Evolutionary conservation across 805 yeast genomes (phyloP).

Genomic region (Candida sphagnicola): DNA sequence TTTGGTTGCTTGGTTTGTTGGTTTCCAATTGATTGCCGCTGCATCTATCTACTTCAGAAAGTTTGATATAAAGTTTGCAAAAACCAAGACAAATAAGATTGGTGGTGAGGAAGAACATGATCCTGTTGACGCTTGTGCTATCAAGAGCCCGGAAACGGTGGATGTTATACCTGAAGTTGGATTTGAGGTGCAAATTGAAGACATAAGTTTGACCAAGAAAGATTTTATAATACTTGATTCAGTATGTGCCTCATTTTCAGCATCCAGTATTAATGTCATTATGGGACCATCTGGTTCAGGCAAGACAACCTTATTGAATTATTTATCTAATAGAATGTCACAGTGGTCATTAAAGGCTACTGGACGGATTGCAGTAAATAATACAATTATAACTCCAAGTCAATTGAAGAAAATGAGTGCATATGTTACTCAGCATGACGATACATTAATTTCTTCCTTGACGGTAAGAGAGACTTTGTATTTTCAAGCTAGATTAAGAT

Average conservation of each 20-base stretch:
- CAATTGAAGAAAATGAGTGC: conserved; percentile 46
- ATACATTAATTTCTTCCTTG: conserved; percentile 60
- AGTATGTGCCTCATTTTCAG: conserved; percentile 26
- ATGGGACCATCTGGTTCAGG: conserved; percentile 49
- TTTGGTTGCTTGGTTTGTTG: conserved; percentile 54
- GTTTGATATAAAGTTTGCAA: conserved; percentile 50
- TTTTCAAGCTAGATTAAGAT: conserved; percentile 66
- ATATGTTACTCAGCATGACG: conserved; percentile 81
- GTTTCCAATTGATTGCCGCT: conserved; percentile 49
- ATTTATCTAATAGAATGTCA: conserved; percentile 47
- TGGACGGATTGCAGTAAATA: conserved; percentile 15
- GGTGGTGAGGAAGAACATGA: conserved; percentile 22
- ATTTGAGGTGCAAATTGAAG: conserved; percentile 3
- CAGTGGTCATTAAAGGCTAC: conserved; percentile 15
- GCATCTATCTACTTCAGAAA: conserved; percentile 45
- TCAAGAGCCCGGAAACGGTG: not conserved
- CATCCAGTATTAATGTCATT: conserved; percentile 35
- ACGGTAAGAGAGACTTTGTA: conserved; percentile 76
- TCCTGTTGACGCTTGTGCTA: not conserved
- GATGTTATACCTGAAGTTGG: not conserved
- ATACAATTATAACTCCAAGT: conserved; percentile 4
- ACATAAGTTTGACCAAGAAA: conserved; percentile 3
- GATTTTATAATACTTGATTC: conserved; percentile 15
- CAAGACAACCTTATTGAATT: conserved; percentile 37
- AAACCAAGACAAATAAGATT: conserved; percentile 27